phyloP scores from a whole-genome alignment of 768 basidiomycete genomes.

The Heimioporus sp. region DNA sequence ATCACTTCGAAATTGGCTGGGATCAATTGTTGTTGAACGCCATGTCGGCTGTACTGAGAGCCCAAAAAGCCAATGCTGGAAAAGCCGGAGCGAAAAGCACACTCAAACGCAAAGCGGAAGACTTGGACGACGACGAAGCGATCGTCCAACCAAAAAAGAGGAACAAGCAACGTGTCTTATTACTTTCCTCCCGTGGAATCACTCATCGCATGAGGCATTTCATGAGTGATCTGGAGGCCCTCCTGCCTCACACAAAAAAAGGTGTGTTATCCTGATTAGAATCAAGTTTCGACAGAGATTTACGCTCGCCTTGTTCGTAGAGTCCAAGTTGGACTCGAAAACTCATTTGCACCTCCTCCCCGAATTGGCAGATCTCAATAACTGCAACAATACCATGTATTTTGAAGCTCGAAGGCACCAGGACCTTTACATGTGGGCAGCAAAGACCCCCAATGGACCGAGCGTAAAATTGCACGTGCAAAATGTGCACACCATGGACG shows the following conservation, averaged over 20 bases:
- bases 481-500: slow-evolving; percentile 99
- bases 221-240: slow-evolving; percentile 88
- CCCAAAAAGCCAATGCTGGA: slow-evolving; percentile 55
- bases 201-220: slow-evolving; percentile 97
- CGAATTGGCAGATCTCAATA: slow-evolving; percentile 94
- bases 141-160: slow-evolving; percentile 50
- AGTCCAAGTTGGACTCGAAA: slow-evolving; percentile 97
- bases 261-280: slow-evolving; percentile 49
- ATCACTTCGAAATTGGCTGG: background rate
- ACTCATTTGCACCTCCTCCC: slow-evolving; percentile 90
- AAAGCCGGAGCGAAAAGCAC: slow-evolving; percentile 44
- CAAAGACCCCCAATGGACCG: slow-evolving; percentile 96
- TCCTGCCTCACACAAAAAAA: slow-evolving; percentile 96
- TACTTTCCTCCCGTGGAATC: slow-evolving; percentile 91
- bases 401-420: slow-evolving; percentile 96
- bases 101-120: slow-evolving; percentile 64
- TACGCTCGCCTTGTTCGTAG: slow-evolving; percentile 39
- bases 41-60: slow-evolving; percentile 68
- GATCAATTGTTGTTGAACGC: background rate
- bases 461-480: slow-evolving; percentile 97
- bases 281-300: background rate
- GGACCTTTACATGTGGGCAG: slow-evolving; percentile 95
- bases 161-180: slow-evolving; percentile 93
- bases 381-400: slow-evolving; percentile 96
- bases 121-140: slow-evolving; percentile 53